These are phyloP conservation scores for Rhodotorula sp. DNA, from an alignment of 1,284 basidiomycete genomes.

Conservation along the genomic window DNA sequence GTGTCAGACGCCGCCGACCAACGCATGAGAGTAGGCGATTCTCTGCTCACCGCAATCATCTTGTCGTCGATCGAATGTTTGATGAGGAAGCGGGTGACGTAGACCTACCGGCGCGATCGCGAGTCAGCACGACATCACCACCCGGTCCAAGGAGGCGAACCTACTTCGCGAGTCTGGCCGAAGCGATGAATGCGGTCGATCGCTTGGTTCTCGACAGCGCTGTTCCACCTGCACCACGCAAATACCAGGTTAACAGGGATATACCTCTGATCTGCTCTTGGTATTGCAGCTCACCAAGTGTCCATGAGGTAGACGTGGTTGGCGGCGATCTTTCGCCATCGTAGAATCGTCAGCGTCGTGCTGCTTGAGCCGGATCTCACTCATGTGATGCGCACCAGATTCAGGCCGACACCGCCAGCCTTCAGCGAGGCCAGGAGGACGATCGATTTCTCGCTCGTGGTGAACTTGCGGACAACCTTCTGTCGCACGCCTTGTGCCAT, in stretches of 20 bases:
- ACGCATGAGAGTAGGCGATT: background rate
- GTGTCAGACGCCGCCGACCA: background rate
- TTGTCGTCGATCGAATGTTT: constrained; percentile 43
- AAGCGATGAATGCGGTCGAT: constrained; percentile 45
- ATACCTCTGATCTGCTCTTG: background rate
- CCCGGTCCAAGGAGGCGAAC: background rate
- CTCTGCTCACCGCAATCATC: constrained; percentile 28
- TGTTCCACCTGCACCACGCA: background rate
- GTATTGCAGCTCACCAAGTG: constrained; percentile 33
- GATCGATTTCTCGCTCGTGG: constrained; percentile 73
- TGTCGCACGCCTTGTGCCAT: constrained; percentile 84
- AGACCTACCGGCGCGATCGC: constrained; percentile 18
- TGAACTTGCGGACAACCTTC: constrained; percentile 72
- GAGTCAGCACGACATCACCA: background rate
- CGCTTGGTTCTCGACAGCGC: constrained; percentile 43
- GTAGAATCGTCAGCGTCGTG: background rate
- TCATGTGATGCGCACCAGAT: constrained; percentile 22
- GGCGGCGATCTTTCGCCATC: constrained; percentile 20
- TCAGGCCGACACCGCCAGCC: constrained; percentile 82
- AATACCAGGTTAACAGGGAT: background rate
- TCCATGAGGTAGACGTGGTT: constrained; percentile 41
- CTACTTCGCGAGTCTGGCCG: constrained; percentile 41
- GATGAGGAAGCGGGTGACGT: constrained; percentile 43
- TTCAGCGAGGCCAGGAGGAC: constrained; percentile 80
- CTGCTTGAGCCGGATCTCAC: too few species aligned